Base-by-base conservation (phyloP, 1,284 basidiomycete genomes). In the Puccinia novopanici region DNA sequence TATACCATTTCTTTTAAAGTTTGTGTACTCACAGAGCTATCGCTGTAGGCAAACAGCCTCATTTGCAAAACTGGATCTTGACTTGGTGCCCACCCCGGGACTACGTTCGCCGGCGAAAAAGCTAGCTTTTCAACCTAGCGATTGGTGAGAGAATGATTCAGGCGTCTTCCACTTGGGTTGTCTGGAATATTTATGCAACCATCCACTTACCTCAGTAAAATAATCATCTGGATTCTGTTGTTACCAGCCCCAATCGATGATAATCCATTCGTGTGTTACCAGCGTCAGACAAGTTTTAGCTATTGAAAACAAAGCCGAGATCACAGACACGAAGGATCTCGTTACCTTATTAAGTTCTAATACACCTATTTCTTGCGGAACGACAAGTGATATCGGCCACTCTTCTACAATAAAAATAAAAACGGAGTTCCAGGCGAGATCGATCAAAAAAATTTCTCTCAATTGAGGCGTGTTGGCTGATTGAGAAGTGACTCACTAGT, bases 281-380 rank as follows among this genome's bases (percentile, higher is more conserved):
- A 22, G 22, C n/a, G 17, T 13, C 24, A n/a, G 61, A 65, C 15
- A 3, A 34, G 19, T 65, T 34, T 24, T 5, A 61, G 27, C 34
- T 2, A 34, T 34, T 34, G 34, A 34, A 34, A 34, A 22, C 2
- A 30, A 70, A 50, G 42, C 13, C 30, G 9, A 48, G 5, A 30
- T 15, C 17, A 3, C 4, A 50, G 24, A 5, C 3, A 50, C 9
- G 0, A 70, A 30, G 0, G n/a, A 15, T 2, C 3, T 48, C 22
- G 13, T 68, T n/a, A 77, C 75, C 63, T 68, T 68, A n/a, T 77
- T 77, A 13, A 77, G 65, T n/a, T 77, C 63, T 27, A 77, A 68
- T 15, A 65, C 54, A 42, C 75, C 75, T 34, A 77, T 77, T 50
- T 77, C 75, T 55, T 55, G 75, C 12, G 75, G 75, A 24, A 40